Evolutionary conservation across 2,329 filamentous ascomycete species (phyloP), one percentile per base, ranked within the genome.

Genomic region (Conoideocrella luteorostrata): DNA sequence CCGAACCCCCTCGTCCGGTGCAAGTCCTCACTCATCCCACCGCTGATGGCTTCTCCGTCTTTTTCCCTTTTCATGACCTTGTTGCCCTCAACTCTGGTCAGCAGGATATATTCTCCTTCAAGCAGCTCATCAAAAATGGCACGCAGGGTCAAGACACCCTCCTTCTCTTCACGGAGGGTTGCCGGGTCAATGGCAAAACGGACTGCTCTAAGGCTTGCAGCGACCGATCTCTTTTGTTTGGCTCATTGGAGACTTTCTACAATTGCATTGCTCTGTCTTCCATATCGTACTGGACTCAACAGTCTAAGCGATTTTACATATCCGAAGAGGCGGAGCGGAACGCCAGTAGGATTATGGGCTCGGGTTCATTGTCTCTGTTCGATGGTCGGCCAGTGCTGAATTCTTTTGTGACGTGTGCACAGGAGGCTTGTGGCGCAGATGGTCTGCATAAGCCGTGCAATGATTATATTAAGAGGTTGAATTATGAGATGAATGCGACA

Each of bases 11-110:
- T 32, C 44, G 64, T 15, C 55, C 49, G 10, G 49, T 65, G 28
- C 48, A 40, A 30, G 38, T 62, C 34, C 45, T 65, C 21, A 41
- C 41, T 55, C 52, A 26, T 39, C 50, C 38, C 52, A 49, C 43
- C 56, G 29, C 65, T 12, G 57, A 58, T 17, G 61, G 59, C 44
- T 60, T 58, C 4, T 55, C 56, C 1, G 59, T 62, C 52, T 66
- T 66, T 51, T 66, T 60, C 44, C 63, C 63, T 18, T 66, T 66
- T 34, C 48, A 61, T 41, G 62, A 66, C 48, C 58, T 66, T 26
- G 58, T 54, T 28, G 49, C 50, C 42, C 52, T 65, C 35, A 53
- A 53, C 37, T 50, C 53, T n/a, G 51, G 50, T 22, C 51, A 52
- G 30, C 51, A 47, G 21, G 52, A 60, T 39, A 47, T 50, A 35